Percentiles rank a stretch among this genome's conserved stretches.
Conservation (phyloP, 768 basidiomycete genomes). For the Agaricus sinodeliciosus region DNA sequence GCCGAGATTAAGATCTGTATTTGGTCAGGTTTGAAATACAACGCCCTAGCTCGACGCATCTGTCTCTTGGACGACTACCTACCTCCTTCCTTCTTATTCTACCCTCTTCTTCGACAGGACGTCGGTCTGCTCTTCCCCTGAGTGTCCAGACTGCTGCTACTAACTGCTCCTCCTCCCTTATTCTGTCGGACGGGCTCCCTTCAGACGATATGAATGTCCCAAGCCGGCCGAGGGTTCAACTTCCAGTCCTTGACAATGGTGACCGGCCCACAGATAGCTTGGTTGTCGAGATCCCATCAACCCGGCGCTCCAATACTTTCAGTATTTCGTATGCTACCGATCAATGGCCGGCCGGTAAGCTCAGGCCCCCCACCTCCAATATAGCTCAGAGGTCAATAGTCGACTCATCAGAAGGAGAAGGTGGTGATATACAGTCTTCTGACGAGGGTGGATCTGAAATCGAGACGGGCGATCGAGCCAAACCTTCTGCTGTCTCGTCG, state of each 20-base stretch:
- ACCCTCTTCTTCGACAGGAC: slow-evolving; percentile 5
- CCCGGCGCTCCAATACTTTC: slow-evolving; percentile 43
- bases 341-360: slow-evolving; percentile 12
- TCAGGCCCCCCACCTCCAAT: slow-evolving; percentile 20
- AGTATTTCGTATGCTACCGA: slow-evolving; percentile 50
- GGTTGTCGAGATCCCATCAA: slow-evolving; percentile 32
- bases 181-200: not conserved
- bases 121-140: not conserved
- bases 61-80: slow-evolving; percentile 2
- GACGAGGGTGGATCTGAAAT: slow-evolving; percentile 7
- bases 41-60: slow-evolving; percentile 9
- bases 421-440: slow-evolving; percentile 1
- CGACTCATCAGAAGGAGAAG: slow-evolving; percentile 7
- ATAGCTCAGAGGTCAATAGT: not conserved
- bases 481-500: not conserved
- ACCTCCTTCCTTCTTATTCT: not conserved
- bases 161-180: not conserved
- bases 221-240: slow-evolving; percentile 42
- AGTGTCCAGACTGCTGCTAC: not conserved
- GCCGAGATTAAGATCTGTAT: slow-evolving; percentile 14
- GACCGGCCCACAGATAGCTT: slow-evolving; percentile 30
- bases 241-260: slow-evolving; percentile 4
- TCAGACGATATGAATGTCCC: slow-evolving; percentile 25
- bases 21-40: slow-evolving; percentile 30
- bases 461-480: slow-evolving; percentile 4